These are phyloP conservation scores for Raphidocelis subcapitata DNA, from an alignment of 139 green algal genomes.

Conservation along the genomic window DNA sequence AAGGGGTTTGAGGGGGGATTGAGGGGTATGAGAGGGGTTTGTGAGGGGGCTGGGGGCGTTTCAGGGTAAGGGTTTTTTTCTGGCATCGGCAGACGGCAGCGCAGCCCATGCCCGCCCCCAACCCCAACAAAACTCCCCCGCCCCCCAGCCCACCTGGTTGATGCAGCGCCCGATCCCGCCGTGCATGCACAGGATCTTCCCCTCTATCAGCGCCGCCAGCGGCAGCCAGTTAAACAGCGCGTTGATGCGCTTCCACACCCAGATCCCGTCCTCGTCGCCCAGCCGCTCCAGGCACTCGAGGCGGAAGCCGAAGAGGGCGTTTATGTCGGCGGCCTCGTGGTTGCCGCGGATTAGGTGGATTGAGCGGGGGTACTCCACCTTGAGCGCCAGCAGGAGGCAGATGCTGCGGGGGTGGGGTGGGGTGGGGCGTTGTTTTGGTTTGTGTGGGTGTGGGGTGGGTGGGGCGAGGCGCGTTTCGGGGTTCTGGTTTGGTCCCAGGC, in stretches of 20 bases:
- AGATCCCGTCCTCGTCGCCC: slow-evolving; percentile 81
- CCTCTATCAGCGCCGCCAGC: slow-evolving; percentile 93
- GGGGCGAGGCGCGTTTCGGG: too few relatives aligned
- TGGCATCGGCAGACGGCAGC: too few relatives aligned
- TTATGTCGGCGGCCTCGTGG: slow-evolving; percentile 98
- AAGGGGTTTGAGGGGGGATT: too few relatives aligned
- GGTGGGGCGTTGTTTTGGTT: slow-evolving; percentile 2
- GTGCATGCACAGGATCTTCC: slow-evolving; percentile 98
- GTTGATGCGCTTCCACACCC: slow-evolving; percentile 95
- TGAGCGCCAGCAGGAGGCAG: slow-evolving; percentile 94
- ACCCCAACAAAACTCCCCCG: too few relatives aligned
- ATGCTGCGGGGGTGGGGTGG: slow-evolving; percentile 55
- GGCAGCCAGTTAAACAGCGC: slow-evolving; percentile 98
- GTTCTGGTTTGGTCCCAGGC: too few relatives aligned
- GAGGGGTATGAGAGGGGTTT: too few relatives aligned
- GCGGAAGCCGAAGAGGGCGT: slow-evolving; percentile 98
- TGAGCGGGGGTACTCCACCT: slow-evolving; percentile 90
- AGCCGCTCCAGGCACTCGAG: slow-evolving; percentile 96
- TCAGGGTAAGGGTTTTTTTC: too few relatives aligned
- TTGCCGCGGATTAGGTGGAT: slow-evolving; percentile 99
- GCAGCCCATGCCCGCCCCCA: too few relatives aligned
- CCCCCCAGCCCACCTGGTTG: slow-evolving; percentile 53
- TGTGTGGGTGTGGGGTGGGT: slow-evolving; percentile 51
- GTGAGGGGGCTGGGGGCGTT: too few relatives aligned
- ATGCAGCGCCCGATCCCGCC: slow-evolving; percentile 96